A percentile compares a stretch with the other conserved stretches of the same genome.
These are phyloP conservation scores for Xylaria arbuscula DNA, from an alignment of 2,329 filamentous ascomycete species.

Conservation along the genomic window DNA sequence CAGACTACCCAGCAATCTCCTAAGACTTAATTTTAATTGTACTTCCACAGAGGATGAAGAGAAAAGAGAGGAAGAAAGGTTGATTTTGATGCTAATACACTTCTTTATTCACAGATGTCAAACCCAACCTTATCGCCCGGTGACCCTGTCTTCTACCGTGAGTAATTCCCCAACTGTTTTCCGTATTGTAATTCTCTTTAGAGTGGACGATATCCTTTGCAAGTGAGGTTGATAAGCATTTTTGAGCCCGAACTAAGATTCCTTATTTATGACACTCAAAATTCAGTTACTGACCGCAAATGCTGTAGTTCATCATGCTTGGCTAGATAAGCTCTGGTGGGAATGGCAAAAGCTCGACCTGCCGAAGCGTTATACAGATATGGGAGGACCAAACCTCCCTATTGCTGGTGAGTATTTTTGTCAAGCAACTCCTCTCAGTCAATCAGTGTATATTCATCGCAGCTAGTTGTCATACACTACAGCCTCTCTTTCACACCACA, in stretches of 20 bases:
- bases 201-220: not conserved
- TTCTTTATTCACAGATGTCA: conserved; percentile 26
- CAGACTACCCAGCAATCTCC: not conserved
- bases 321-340: conserved; percentile 49
- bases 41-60: not conserved
- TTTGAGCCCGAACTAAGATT: too few species aligned
- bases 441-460: too few species aligned
- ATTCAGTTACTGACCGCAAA: not conserved
- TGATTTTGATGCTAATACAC: not conserved
- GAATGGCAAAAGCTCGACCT: conserved; percentile 46
- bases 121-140: conserved; percentile 44
- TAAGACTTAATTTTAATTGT: not conserved
- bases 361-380: conserved; percentile 42
- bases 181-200: not conserved
- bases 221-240: not conserved
- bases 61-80: not conserved
- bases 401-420: conserved; percentile 17
- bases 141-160: conserved; percentile 50
- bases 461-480: too few species aligned
- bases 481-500: too few species aligned
- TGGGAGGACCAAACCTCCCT: conserved; percentile 41
- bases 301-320: conserved; percentile 45
- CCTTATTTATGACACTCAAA: not conserved
- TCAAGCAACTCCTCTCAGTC: too few species aligned
- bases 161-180: not conserved